Evolutionary conservation across 176 grass and related monocot species (phyloP).

Genomic region (Carex scoparia): DNA sequence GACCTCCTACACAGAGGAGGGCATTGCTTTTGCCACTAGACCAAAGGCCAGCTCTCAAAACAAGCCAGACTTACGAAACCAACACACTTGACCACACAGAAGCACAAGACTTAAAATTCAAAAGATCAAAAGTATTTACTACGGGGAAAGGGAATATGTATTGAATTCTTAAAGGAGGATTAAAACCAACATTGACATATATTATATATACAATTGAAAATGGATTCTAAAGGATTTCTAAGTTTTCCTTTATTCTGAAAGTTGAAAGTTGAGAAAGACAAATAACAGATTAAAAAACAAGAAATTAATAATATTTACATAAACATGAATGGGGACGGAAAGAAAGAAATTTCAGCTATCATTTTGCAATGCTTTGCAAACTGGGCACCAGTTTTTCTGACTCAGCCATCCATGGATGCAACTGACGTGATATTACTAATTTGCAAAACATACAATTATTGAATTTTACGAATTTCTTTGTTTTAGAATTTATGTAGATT

Average conservation of each 20-base stretch:
- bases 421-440: conserved; percentile 66
- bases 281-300: not conserved
- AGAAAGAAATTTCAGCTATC: conserved; percentile 10
- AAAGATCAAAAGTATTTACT: not conserved
- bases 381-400: conserved; percentile 90
- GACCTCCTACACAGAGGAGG: too few species aligned
- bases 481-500: too few species aligned
- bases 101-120: not conserved
- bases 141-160: not conserved
- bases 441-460: too few species aligned
- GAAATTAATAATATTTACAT: conserved; percentile 6
- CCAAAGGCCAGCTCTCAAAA: not conserved
- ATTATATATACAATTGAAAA: conserved; percentile 10
- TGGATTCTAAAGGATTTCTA: conserved; percentile 15
- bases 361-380: conserved; percentile 64
- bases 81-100: not conserved
- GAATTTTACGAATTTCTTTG: too few species aligned
- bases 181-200: not conserved
- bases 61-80: not conserved
- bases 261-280: conserved; percentile 1
- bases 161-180: not conserved
- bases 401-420: conserved; percentile 78
- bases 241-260: not conserved
- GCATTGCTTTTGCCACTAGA: too few species aligned
- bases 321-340: not conserved